These are phyloP conservation scores for Epichloe uncinata DNA, from an alignment of 2,329 filamentous ascomycete genomes.

Conservation along the genomic window DNA sequence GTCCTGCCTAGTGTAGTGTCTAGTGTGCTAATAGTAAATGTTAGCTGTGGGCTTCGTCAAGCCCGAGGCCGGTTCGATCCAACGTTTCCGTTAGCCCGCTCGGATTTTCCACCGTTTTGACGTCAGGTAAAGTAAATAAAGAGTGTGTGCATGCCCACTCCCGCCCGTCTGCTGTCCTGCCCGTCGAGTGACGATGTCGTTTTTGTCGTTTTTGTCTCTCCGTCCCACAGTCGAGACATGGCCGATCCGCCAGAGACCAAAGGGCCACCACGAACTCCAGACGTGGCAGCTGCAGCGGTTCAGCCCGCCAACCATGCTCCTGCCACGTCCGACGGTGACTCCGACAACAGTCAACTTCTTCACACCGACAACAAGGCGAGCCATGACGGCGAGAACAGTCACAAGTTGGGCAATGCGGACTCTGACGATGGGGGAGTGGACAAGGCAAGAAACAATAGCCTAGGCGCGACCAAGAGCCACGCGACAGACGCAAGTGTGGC, in stretches of 20 bases:
- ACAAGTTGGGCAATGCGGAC: slow-evolving; percentile 8
- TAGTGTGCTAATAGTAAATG: not conserved
- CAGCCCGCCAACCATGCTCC: slow-evolving; percentile 10
- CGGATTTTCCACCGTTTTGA: not conserved
- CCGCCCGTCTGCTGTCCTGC: not conserved
- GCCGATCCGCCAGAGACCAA: slow-evolving; percentile 14
- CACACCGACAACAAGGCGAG: not conserved
- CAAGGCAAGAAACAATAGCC: not conserved
- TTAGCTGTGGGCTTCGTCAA: not conserved
- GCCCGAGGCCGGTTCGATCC: not conserved
- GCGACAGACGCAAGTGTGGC: slow-evolving; percentile 39
- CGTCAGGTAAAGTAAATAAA: not conserved
- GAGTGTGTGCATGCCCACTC: not conserved
- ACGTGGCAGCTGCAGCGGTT: slow-evolving; percentile 16
- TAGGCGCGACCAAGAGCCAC: slow-evolving; percentile 31
- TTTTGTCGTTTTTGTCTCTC: not conserved
- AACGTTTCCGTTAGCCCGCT: not conserved
- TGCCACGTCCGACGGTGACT: not conserved
- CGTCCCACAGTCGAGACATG: slow-evolving; percentile 10
- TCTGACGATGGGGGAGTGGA: not conserved
- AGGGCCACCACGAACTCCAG: slow-evolving; percentile 15
- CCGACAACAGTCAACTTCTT: not conserved
- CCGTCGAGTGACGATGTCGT: too few relatives aligned
- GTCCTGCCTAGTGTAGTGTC: not conserved
- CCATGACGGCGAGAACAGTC: not conserved